A percentile compares a stretch with the other conserved stretches of the same genome.
phyloP scores from a whole-genome alignment of 2,329 filamentous ascomycete species.

The Dothideomycetes sp. region DNA sequence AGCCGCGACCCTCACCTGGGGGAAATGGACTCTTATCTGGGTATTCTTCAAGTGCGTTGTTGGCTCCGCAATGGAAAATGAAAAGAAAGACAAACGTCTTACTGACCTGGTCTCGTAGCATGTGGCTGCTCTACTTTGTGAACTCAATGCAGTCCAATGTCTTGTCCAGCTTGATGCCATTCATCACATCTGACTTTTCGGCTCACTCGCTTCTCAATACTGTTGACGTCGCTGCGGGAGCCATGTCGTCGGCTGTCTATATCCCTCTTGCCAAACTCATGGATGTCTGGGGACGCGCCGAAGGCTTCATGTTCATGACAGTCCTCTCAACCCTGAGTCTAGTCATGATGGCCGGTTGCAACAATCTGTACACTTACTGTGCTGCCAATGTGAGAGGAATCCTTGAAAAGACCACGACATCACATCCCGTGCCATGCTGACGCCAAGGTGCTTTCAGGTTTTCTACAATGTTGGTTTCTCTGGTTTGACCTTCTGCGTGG shows the following conservation, averaged over 20 bases:
- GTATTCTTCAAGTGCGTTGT: constrained; percentile 28
- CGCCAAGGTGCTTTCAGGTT: constrained; percentile 27
- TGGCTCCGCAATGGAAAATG: not conserved
- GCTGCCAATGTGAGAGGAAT: constrained; percentile 41
- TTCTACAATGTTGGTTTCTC: constrained; percentile 52
- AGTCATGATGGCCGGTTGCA: constrained; percentile 55
- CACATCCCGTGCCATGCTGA: constrained; percentile 8
- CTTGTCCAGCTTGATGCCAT: constrained; percentile 25
- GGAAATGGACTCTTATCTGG: constrained; percentile 21
- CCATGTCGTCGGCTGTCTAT: constrained; percentile 50
- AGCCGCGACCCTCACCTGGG: constrained; percentile 30
- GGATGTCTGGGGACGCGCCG: constrained; percentile 55
- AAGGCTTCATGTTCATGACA: constrained; percentile 48
- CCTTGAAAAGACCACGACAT: too few relatives aligned
- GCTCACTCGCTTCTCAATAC: constrained; percentile 44
- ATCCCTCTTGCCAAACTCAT: constrained; percentile 56
- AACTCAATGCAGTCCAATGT: constrained; percentile 34
- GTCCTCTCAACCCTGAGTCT: constrained; percentile 41
- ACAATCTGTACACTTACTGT: constrained; percentile 48
- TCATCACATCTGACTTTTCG: constrained; percentile 39
- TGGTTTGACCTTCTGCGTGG: constrained; percentile 50
- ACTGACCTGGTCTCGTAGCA: constrained; percentile 19
- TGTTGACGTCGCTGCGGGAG: constrained; percentile 42
- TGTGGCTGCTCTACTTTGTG: constrained; percentile 37
- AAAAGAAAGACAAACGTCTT: not conserved